Evolutionary conservation across 2,329 filamentous ascomycete genomes (phyloP).

Genomic region (Ceratocystis cacaofunesta): DNA sequence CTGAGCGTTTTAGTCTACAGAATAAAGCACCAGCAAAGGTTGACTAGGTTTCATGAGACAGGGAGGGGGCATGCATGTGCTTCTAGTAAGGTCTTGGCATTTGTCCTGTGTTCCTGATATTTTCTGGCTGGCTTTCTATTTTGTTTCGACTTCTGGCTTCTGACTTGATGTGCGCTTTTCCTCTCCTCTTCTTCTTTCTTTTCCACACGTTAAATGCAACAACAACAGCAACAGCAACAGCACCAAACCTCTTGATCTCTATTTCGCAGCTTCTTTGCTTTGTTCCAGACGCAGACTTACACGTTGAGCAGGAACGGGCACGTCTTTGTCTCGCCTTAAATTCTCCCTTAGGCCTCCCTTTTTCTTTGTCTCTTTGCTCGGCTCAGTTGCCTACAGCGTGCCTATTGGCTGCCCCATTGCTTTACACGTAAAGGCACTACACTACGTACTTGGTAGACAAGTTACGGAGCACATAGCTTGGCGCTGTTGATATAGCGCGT

Average conservation of each 20-base stretch:
- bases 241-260: neutral
- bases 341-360: neutral
- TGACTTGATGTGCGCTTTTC: neutral
- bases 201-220: neutral
- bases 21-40: neutral
- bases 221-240: too few species aligned
- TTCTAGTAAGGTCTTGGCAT: conserved; percentile 2
- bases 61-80: conserved; percentile 1
- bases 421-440: neutral
- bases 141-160: neutral
- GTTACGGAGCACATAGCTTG: neutral
- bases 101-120: neutral
- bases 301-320: neutral
- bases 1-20: neutral
- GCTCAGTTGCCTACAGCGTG: neutral
- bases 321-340: neutral
- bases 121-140: neutral
- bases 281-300: neutral
- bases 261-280: neutral
- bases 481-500: neutral
- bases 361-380: neutral
- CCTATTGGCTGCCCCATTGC: neutral
- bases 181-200: neutral
- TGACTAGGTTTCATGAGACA: conserved; percentile 5
- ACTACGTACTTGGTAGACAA: neutral